Conservation (phyloP, 2,329 filamentous ascomycete genomes). For the Apiospora sp. region DNA sequence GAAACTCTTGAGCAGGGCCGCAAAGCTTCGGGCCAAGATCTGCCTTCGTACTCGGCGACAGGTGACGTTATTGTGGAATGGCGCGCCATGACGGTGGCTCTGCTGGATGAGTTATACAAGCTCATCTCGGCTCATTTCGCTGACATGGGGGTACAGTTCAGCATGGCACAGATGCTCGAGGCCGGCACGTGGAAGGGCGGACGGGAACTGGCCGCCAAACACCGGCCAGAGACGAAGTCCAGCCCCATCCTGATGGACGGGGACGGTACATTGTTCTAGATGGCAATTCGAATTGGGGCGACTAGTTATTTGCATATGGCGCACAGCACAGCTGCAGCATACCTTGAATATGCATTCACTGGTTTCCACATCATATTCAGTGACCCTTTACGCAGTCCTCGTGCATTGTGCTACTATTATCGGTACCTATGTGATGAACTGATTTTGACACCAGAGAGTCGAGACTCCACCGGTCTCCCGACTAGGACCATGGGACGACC, state of each 20-base stretch:
- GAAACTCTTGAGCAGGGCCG: constrained; percentile 76
- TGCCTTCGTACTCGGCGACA: constrained; percentile 75
- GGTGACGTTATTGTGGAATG: constrained; percentile 85
- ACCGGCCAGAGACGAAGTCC: constrained; percentile 79
- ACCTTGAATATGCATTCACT: not conserved
- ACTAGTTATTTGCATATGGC: not conserved
- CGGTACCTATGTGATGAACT: not conserved
- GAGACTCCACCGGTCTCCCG: not conserved
- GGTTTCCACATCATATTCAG: not conserved
- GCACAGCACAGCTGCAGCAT: not conserved
- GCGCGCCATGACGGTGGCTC: constrained; percentile 77
- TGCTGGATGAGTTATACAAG: constrained; percentile 73
- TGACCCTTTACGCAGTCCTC: not conserved
- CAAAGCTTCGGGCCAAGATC: constrained; percentile 65
- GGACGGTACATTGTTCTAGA: constrained; percentile 80
- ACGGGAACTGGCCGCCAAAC: constrained; percentile 81
- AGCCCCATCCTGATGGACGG: constrained; percentile 84
- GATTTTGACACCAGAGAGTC: not conserved
- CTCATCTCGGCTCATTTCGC: constrained; percentile 74
- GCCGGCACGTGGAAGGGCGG: constrained; percentile 97
- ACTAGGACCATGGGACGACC: not conserved
- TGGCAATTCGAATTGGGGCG: not conserved
- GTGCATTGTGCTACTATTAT: not conserved
- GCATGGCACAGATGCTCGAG: constrained; percentile 87
- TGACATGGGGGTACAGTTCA: constrained; percentile 73